Percentiles rank a stretch among this genome's conserved stretches.
phyloP scores from a whole-genome alignment of 352 stramenopile species.

The Globisporangium paddicum region DNA sequence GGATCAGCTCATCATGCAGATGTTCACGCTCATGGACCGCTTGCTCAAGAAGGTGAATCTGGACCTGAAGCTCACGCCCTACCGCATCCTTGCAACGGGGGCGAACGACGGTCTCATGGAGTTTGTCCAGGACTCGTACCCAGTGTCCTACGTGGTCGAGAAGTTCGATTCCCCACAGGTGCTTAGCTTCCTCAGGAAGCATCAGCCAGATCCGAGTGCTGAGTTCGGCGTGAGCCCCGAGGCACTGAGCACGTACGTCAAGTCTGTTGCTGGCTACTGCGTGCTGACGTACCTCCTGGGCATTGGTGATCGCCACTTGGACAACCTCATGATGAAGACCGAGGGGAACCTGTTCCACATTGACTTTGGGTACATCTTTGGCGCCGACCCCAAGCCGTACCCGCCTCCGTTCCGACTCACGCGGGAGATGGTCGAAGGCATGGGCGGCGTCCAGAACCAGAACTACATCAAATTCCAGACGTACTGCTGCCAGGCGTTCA shows the following conservation, averaged over 20 bases:
- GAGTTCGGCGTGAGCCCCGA: slow-evolving; percentile 90
- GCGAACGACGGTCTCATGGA: slow-evolving; percentile 94
- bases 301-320: slow-evolving; percentile 98
- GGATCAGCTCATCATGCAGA: slow-evolving; percentile 99
- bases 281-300: slow-evolving; percentile 99
- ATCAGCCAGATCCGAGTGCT: slow-evolving; percentile 79
- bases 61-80: slow-evolving; percentile 97
- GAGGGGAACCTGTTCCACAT: slow-evolving; percentile 99
- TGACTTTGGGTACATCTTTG: slow-evolving; percentile 99
- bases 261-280: slow-evolving; percentile 98
- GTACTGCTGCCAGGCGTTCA: slow-evolving; percentile 92
- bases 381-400: slow-evolving; percentile 97
- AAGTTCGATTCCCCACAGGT: slow-evolving; percentile 93
- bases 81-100: slow-evolving; percentile 87
- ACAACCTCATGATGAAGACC: slow-evolving; percentile 99
- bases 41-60: slow-evolving; percentile 98
- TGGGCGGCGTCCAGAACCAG: slow-evolving; percentile 90
- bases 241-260: slow-evolving; percentile 95
- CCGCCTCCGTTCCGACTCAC: slow-evolving; percentile 98
- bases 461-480: slow-evolving; percentile 93
- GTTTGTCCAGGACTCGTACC: slow-evolving; percentile 95
- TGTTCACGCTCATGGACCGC: slow-evolving; percentile 99
- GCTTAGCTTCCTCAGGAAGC: slow-evolving; percentile 78
- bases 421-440: slow-evolving; percentile 96
- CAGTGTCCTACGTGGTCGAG: slow-evolving; percentile 95